Evolutionary conservation across 768 basidiomycete species (phyloP), one percentile per base, ranked within the genome.

Genomic region (Suillus alpinus): DNA sequence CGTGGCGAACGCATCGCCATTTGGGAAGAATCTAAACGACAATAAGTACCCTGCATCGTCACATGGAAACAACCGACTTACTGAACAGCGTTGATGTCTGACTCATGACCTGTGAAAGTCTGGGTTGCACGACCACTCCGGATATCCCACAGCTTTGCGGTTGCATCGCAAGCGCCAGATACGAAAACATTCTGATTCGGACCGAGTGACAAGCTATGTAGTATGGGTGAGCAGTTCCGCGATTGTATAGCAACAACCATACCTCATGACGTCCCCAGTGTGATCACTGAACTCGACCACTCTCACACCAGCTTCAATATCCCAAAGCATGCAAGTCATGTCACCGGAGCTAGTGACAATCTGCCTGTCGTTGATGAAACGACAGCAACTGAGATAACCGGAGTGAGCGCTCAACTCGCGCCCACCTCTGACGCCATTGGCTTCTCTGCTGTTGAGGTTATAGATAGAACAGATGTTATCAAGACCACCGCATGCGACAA

Each of bases 261-360:
- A 96, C 96, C 95, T 98, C 96, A 99, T 99, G 62, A 99, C 96
- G 79, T 99, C 96, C 46, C 97, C 96, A 16, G 97, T 98, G 73
- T 99, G 96, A 76, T 99, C 96, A 71, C 92, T 97, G 76, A 99
- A 99, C 78, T 98, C 97, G 68, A 96, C 91, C n/a, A 95, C 91
- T 63, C 96, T 81, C 1, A 96, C 94, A 65, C 96, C 97, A 29
- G 94, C 94, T 76, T 99, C 96, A 62, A 99, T 94, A 76, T 99
- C 96, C 96, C 97, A 99, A 32, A 98, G 83, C 95, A 99, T 98
- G 75, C 96, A 99, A 36, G 96, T 97, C 96, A 99, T 99, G 74
- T 99, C 96, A 58, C 96, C 96, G 37, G 95, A 98, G 68, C 87
- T 89, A 39, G 96, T 99, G 64, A 99, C 91, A 69, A 99, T 99